phyloP scores from a whole-genome alignment of 441 rosid genomes.

The Adansonia madagascariensis region DNA sequence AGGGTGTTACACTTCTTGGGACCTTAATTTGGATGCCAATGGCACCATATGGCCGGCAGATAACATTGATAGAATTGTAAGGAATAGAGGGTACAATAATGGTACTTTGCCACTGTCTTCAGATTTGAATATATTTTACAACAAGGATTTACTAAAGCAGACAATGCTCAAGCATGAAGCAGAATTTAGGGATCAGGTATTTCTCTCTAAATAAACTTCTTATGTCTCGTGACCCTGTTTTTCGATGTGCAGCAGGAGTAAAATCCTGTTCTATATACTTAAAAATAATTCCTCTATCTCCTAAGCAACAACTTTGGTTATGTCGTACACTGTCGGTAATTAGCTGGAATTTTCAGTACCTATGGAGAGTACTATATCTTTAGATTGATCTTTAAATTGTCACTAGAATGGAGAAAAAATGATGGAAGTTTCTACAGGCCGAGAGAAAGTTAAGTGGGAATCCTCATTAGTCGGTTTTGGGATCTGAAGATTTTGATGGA shows the following conservation, averaged over 20 bases:
- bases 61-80: constrained; percentile 37
- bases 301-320: neutral
- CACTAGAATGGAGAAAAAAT: neutral
- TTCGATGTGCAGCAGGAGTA: constrained; percentile 9
- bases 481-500: neutral
- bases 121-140: constrained; percentile 34
- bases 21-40: constrained; percentile 43
- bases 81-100: constrained; percentile 40
- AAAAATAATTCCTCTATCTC: neutral
- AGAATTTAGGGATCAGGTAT: constrained; percentile 70
- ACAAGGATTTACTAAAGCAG: constrained; percentile 53
- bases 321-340: neutral
- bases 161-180: constrained; percentile 75
- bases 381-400: neutral
- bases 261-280: neutral
- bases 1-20: constrained; percentile 39
- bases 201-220: constrained; percentile 13
- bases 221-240: neutral
- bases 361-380: neutral
- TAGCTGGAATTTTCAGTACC: constrained; percentile 1
- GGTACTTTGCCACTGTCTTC: constrained; percentile 35
- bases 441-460: neutral
- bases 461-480: neutral
- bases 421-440: neutral
- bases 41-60: constrained; percentile 42